Evolutionary conservation across 1,284 basidiomycete species (phyloP), one percentile per base, ranked within the genome.

Genomic region (Phellinidium pouzarii): DNA sequence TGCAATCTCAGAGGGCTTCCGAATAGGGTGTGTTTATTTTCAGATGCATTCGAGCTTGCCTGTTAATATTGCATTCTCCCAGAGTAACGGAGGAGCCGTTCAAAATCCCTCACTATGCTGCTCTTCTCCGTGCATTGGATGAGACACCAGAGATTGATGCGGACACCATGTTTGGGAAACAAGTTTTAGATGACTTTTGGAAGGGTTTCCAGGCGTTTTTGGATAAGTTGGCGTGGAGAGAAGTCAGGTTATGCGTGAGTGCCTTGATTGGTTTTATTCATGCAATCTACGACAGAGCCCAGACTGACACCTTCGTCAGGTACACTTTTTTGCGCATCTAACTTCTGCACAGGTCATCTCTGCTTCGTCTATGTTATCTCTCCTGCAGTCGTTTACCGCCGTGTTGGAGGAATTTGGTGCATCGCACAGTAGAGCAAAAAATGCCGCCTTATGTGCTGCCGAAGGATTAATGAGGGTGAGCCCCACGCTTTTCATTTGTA

Each of bases 401-500:
- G 93, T 95, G 2, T 71, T 96, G 23, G 89, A 93, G 59, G 93
- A 95, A 65, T 91, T 94, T 58, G 90, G 88, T 44, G 91, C 92
- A 1, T 91, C 91, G 4, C 84, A 91, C 57, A 84, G 84, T 27
- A 79, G 94, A 17, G 91, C 89, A 0, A 89, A 93, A 65, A 79
- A 84, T 44, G 91, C 91, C 0, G 87, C 88, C 1, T 69, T 92
- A 19, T 93, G 90, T 66, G 91, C 93, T 17, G 87, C 83, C 5
- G 92, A 96, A 65, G 91, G 90, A 7, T 71, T 96, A 3, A 80
- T 94, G 66, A 83, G 91, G 56, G 90, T 87, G 59, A 58, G 79
- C 68, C 36, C 5, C n/a, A 20, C 43, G 8, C 53, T 11, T 26
- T 37, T 25, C 25, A 8, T 38, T 44, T 38, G 50, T 50, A 1